phyloP scores from a whole-genome alignment of 768 basidiomycete genomes.

The Boletus reticuloceps region DNA sequence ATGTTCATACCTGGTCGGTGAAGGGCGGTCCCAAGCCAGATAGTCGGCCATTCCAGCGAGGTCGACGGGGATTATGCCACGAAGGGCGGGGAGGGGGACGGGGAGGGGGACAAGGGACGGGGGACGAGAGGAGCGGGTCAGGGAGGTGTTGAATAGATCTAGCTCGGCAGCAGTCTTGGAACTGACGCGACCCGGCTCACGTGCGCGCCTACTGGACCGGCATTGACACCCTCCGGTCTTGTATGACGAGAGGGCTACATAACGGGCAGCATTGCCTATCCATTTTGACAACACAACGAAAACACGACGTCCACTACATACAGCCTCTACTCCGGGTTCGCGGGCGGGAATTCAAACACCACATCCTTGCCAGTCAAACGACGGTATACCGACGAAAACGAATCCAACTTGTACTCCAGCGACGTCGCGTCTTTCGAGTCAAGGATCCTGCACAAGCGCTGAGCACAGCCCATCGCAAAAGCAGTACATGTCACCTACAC shows the following conservation, averaged over 20 bases:
- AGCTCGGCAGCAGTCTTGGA: conserved; percentile 20
- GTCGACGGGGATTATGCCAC: conserved; percentile 39
- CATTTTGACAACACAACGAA: conserved; percentile 32
- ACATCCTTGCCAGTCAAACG: conserved; percentile 96
- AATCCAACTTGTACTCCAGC: conserved; percentile 99
- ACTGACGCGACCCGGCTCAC: conserved; percentile 35
- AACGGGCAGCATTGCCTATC: conserved; percentile 34
- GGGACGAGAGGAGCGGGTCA: conserved; percentile 23
- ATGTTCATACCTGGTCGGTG: conserved; percentile 69
- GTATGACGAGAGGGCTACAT: conserved; percentile 24
- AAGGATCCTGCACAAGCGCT: conserved; percentile 64
- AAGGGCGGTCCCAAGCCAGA: conserved; percentile 62
- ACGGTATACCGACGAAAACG: conserved; percentile 96
- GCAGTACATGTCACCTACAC: conserved; percentile 64
- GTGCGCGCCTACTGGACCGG: conserved; percentile 15
- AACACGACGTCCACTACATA: conserved; percentile 24
- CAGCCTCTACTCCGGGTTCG: conserved; percentile 58
- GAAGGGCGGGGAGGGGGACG: conserved; percentile 43
- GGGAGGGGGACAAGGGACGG: conserved; percentile 35
- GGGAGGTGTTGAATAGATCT: conserved; percentile 24
- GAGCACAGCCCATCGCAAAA: conserved; percentile 12
- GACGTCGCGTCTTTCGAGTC: conserved; percentile 98
- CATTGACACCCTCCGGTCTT: conserved; percentile 16
- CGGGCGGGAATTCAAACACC: conserved; percentile 87
- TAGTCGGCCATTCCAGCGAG: conserved; percentile 52